Base-by-base conservation (phyloP, 768 basidiomycete species). In the Collybiopsis luxurians region DNA sequence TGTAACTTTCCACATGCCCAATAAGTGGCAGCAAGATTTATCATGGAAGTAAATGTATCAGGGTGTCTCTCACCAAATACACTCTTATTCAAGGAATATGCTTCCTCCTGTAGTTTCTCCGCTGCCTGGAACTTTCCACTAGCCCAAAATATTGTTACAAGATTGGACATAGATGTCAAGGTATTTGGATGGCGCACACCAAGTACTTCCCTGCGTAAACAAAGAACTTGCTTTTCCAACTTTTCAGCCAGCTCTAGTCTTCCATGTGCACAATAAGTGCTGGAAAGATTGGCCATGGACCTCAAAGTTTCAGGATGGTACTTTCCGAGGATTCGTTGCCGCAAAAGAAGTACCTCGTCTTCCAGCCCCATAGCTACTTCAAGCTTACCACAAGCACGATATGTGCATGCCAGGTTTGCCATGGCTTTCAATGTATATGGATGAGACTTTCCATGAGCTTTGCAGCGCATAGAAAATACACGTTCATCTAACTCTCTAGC, bases 241-340 rank as follows among this genome's bases (percentile, higher is more conserved):
- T 34, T 27, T 19, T 47, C 31, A 36, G 56, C 26, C 39, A 30
- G 11, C 21, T 12, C 28, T 34, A 30, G 53, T 21, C 12, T 54
- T 17, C 61, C 61, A 24, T 21, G 49, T 10, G 50, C 28, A 10
- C 40, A 24, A 45, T 59, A 57, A 36, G 53, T 31, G 15, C 24
- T 10, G 23, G 61, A 61, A 38, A 60, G 42, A 55, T 51, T 58
- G 28, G 5, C 15, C 50, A 62, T 62, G 24, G 15, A 38, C 3
- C 2, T 42, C 13, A 62, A 15, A 2, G 59, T 64, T 36, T 58
- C 42, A 23, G 49, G 56, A 34, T 64, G 63, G 24, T 64, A 44
- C 24, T 23, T 2, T n/a, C 63, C 63, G 42, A 59, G 46, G 21
- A 55, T 23, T 45, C 36, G 13, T 36, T 28, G 59, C 52, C 26